Evolutionary conservation across 768 basidiomycete species (phyloP).

Genomic region (Scleroderma citrinum): DNA sequence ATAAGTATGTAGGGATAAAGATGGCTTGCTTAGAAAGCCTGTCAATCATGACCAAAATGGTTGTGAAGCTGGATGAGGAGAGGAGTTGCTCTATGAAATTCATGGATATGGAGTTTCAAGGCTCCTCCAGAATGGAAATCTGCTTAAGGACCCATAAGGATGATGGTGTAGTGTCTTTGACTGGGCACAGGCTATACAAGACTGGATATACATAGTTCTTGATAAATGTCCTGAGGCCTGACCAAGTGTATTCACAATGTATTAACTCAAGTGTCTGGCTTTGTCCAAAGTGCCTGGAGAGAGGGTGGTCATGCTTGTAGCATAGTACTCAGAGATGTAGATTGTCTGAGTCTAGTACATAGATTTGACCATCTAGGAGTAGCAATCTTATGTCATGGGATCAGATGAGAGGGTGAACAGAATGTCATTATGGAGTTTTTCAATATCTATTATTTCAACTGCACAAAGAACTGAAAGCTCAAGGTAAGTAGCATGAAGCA

Average conservation of each 20-base stretch:
- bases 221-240: neutral
- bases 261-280: conserved; percentile 16
- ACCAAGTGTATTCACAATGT: conserved; percentile 14
- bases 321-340: conserved; percentile 19
- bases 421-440: conserved; percentile 14
- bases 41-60: neutral
- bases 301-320: conserved; percentile 18
- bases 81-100: neutral
- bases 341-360: conserved; percentile 4
- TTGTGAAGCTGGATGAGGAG: neutral
- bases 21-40: conserved; percentile 3
- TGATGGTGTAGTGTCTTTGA: conserved; percentile 19
- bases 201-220: neutral
- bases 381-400: neutral
- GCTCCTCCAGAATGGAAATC: neutral
- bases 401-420: neutral
- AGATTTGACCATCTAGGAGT: neutral
- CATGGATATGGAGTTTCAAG: neutral
- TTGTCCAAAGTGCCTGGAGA: conserved; percentile 28
- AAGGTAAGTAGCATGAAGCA: conserved; percentile 13
- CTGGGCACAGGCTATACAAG: conserved; percentile 32
- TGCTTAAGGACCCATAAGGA: neutral
- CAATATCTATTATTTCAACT: conserved; percentile 11
- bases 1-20: conserved; percentile 10
- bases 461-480: conserved; percentile 12